phyloP scores from a whole-genome alignment of 495 filamentous ascomycete species.

The Xylaria nigripes region DNA sequence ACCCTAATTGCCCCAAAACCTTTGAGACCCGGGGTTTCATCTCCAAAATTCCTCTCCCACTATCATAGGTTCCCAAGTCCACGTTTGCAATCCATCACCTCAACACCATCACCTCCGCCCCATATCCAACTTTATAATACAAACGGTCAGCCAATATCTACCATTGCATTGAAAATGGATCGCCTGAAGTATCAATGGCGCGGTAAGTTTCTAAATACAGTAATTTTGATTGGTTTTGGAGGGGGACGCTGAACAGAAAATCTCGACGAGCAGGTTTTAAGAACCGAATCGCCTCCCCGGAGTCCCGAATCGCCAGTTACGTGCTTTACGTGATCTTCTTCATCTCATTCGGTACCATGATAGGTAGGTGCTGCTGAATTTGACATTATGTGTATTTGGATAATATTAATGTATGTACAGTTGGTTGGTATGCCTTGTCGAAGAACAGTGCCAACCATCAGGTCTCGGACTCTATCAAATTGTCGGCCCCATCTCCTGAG shows the following conservation, averaged over 20 bases:
- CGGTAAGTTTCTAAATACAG: background rate
- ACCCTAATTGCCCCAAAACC: too few relatives aligned
- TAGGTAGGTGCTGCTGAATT: background rate
- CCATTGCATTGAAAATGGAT: slow-evolving; percentile 1
- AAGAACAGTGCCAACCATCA: background rate
- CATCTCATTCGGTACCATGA: background rate
- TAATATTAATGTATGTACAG: background rate
- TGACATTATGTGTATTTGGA: background rate
- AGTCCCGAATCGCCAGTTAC: background rate
- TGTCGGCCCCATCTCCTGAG: background rate
- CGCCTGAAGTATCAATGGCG: background rate
- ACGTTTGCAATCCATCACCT: too few relatives aligned
- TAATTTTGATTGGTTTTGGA: background rate
- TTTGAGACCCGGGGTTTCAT: too few relatives aligned
- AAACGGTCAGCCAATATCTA: background rate
- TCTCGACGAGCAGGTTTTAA: background rate
- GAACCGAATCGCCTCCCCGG: background rate
- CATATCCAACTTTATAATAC: background rate
- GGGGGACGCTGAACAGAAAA: background rate
- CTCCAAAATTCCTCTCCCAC: too few relatives aligned
- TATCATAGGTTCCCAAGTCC: too few relatives aligned
- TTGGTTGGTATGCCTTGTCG: slow-evolving; percentile 5
- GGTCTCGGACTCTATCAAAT: background rate
- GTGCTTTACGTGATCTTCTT: background rate
- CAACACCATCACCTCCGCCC: background rate